phyloP scores from a whole-genome alignment of 768 basidiomycete genomes.

The Agaricus blazei region DNA sequence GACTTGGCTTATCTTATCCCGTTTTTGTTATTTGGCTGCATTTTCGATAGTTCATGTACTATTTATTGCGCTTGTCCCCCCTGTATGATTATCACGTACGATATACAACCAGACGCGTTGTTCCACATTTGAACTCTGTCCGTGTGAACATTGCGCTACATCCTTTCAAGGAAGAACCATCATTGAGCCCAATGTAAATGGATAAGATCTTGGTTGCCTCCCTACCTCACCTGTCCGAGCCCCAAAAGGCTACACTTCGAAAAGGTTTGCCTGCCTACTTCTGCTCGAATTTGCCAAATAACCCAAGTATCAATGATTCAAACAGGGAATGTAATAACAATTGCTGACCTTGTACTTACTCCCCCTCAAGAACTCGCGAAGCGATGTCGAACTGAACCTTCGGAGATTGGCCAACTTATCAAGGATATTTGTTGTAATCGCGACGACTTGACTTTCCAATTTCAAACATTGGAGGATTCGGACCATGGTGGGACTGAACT shows the following conservation, averaged over 20 bases:
- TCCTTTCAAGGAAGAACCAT: no score
- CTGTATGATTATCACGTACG: no score
- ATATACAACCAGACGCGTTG: no score
- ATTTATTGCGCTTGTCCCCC: not conserved
- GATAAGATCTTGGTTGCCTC: conserved; percentile 6
- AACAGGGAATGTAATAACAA: conserved; percentile 43
- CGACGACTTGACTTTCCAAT: conserved; percentile 28
- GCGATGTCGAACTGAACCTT: conserved; percentile 45
- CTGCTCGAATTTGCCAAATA: not conserved
- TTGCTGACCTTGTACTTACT: conserved; percentile 46
- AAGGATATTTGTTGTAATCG: conserved; percentile 39
- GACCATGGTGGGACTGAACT: conserved; percentile 33
- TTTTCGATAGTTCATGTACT: not conserved
- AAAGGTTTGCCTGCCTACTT: conserved; percentile 21
- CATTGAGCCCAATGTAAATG: not conserved
- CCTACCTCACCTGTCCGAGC: conserved; percentile 9
- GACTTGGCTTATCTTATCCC: no score
- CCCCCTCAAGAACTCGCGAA: conserved; percentile 48
- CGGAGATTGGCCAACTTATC: conserved; percentile 47
- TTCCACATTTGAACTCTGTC: no score
- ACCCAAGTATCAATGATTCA: not conserved
- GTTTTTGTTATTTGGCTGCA: not conserved
- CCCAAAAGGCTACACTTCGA: conserved; percentile 20
- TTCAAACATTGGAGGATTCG: conserved; percentile 33
- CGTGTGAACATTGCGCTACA: no score